These are phyloP conservation scores for Tulasnella sp. DNA, from an alignment of 768 basidiomycete genomes.

Conservation along the genomic window DNA sequence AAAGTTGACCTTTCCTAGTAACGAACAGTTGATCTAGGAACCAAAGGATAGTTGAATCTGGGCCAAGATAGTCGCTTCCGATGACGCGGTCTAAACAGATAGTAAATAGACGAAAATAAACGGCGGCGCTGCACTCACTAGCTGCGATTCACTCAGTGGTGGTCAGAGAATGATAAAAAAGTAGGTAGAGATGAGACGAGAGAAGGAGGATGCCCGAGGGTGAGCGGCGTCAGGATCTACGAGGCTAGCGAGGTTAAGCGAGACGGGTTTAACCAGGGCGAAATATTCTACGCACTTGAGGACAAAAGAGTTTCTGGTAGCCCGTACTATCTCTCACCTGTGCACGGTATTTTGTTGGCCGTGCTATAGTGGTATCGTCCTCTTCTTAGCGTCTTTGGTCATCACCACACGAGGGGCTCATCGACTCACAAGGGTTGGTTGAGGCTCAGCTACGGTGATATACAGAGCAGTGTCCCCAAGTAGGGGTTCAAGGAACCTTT, in stretches of 20 bases:
- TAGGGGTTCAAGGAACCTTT: neutral
- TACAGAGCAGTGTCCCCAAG: neutral
- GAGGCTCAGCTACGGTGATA: neutral
- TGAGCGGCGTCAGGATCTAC: neutral
- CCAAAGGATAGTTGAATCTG: neutral
- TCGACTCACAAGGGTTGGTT: neutral
- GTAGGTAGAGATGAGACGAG: neutral
- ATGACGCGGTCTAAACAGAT: conserved; percentile 5
- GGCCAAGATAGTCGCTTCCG: neutral
- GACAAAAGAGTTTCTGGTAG: neutral
- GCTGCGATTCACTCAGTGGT: neutral
- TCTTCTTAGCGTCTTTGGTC: neutral
- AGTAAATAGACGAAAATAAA: conserved; percentile 12
- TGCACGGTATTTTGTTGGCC: neutral
- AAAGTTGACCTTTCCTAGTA: neutral
- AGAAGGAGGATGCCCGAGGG: neutral
- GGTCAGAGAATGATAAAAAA: neutral
- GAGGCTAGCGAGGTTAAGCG: neutral
- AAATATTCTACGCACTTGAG: neutral
- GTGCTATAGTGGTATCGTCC: neutral
- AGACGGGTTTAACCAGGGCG: neutral
- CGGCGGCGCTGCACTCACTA: neutral
- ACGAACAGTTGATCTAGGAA: neutral
- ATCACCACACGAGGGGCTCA: neutral
- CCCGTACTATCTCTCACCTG: neutral